Base-by-base conservation (phyloP, 2,329 filamentous ascomycete genomes). In the Pestalotiopsis sp. region DNA sequence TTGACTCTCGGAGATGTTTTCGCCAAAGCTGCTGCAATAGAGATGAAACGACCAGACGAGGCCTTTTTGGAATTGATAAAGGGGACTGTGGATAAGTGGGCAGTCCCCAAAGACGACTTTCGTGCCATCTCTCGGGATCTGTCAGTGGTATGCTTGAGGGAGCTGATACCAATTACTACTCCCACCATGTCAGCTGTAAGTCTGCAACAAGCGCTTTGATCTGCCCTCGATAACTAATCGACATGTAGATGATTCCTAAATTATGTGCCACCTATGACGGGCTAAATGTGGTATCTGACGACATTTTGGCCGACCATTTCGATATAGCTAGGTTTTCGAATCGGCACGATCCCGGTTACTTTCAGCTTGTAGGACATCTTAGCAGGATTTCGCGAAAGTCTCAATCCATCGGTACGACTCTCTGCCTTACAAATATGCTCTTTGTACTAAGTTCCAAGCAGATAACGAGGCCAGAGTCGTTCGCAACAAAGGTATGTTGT, bases 201-300 rank as follows among this genome's bases (percentile, higher is more conserved):
- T 41, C 1, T 17, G 12, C 17, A 12, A n/a, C 49, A 25, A 36
- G 5, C n/a, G 13, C 25, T 9, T 58, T 3, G 13, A 25, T 23
- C 5, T n/a, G 9, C 25, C 39, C 4, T n/a, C 23, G 23, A 23
- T 65, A n/a, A 65, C 20, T n/a, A 11, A 6, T n/a, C n/a, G 4
- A 7, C 14, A 7, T 5, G 20, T 17, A 41, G 39, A 56, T 65
- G 49, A 17, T 65, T 23, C 57, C 57, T 6, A 59, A 57, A 66
- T 52, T 61, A 58, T 56, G 27, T 49, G 56, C 68, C 13, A 31
- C 68, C 9, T 69, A 68, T 20, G 66, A 67, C 38, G 68, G 68
- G 7, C 57, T 69, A 9, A 68, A 66, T 27, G 68, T 69, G 52
- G 56, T 61, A n/a, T 41, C 27, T 49, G 68, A 69, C 45, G 68